A percentile compares a stretch with the other conserved stretches of the same genome.
These are phyloP conservation scores for Kwoniella bestiolae DNA, from an alignment of 768 basidiomycete genomes.

Conservation along the genomic window DNA sequence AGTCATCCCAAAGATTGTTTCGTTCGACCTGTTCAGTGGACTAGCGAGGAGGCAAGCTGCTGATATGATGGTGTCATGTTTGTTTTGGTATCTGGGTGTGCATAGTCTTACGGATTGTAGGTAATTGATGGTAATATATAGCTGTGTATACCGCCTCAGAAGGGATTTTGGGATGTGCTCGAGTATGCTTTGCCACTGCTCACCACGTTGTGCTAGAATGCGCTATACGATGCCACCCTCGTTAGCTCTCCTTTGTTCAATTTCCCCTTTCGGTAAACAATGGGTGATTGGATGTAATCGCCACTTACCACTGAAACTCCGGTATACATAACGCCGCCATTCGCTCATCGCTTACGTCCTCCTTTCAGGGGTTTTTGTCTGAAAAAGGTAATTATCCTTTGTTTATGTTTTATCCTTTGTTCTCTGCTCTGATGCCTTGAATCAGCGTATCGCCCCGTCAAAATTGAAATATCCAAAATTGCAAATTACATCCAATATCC, in stretches of 20 bases:
- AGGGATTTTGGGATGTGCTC: background rate
- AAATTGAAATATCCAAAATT: slow-evolving; percentile 1
- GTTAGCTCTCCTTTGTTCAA: no score
- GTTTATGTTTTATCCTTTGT: background rate
- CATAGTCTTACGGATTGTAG: background rate
- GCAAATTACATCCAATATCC: background rate
- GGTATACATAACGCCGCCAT: background rate
- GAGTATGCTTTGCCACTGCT: no score
- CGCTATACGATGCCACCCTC: background rate
- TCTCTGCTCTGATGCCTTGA: background rate
- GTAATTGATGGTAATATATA: background rate
- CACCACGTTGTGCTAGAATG: background rate
- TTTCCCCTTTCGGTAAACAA: no score
- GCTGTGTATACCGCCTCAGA: no score
- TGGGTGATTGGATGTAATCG: no score
- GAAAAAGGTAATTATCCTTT: background rate
- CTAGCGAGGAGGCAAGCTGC: background rate
- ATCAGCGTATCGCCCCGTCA: background rate
- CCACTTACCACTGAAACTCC: no score
- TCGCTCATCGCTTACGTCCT: background rate
- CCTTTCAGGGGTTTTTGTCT: background rate
- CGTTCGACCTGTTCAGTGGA: slow-evolving; percentile 41
- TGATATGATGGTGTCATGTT: background rate
- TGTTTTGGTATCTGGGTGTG: no score
- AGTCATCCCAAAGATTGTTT: slow-evolving; percentile 40